These are phyloP conservation scores for Persicaria tinctoria DNA, from an alignment of 148 eudicot genomes.

Conservation along the genomic window DNA sequence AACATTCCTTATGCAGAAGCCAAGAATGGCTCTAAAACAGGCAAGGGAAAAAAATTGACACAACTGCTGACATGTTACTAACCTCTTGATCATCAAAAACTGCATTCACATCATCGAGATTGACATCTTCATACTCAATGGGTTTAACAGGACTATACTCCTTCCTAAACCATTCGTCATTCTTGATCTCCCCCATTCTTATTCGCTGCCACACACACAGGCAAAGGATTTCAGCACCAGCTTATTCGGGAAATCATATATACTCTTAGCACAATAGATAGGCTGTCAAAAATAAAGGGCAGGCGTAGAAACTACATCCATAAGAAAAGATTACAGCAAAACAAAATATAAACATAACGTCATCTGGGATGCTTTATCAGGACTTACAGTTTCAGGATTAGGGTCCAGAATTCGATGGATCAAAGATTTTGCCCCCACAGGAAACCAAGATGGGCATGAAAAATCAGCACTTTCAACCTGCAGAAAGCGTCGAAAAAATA, in stretches of 20 bases:
- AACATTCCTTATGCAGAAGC: background rate
- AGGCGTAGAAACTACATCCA: background rate
- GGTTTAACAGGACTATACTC: constrained; percentile 66
- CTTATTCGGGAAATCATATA: background rate
- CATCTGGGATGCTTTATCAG: background rate
- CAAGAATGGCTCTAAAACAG: background rate
- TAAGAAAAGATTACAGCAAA: background rate
- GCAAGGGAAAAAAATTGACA: background rate
- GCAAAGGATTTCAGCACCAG: background rate
- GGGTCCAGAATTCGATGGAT: constrained; percentile 82
- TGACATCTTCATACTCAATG: constrained; percentile 81
- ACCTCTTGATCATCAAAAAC: constrained; percentile 93
- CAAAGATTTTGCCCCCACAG: constrained; percentile 77
- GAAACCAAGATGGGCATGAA: constrained; percentile 89
- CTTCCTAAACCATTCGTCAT: constrained; percentile 86
- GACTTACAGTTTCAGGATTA: constrained; percentile 77
- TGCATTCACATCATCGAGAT: constrained; percentile 90
- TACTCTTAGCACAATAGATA: background rate
- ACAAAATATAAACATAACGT: too few relatives aligned
- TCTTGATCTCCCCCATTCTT: constrained; percentile 68
- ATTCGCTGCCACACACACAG: constrained; percentile 52
- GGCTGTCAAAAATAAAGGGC: background rate
- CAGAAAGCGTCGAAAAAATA: constrained; percentile 15
- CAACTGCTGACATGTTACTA: constrained; percentile 14
- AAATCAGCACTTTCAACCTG: constrained; percentile 89